A percentile compares a stretch with the other conserved stretches of the same genome.
Conservation (phyloP, 73 alveolate genomes). For the Paramecium sexaurelia region DNA sequence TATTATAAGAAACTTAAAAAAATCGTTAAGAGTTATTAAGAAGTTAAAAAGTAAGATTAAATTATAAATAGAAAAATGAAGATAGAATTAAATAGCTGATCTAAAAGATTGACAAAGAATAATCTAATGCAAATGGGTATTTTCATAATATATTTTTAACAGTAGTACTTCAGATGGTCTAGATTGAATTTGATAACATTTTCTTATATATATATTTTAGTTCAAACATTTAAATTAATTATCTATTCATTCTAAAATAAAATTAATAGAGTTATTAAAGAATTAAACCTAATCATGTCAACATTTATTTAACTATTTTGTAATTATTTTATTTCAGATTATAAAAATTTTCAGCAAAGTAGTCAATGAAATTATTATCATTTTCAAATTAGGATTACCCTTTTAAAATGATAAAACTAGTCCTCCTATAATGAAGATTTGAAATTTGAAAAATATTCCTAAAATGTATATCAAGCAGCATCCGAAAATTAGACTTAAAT, state of each 20-base stretch:
- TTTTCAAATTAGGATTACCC: background rate
- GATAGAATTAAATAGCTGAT: background rate
- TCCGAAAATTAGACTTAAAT: background rate
- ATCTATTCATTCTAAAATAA: background rate
- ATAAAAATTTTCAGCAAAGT: background rate
- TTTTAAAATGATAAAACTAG: background rate
- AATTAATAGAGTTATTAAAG: background rate
- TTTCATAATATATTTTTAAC: background rate
- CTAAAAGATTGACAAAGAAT: background rate
- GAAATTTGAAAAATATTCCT: background rate
- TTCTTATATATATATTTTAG: background rate
- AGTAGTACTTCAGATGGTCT: slow-evolving; percentile 51
- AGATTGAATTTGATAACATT: background rate
- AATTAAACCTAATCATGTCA: background rate
- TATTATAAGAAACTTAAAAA: slow-evolving; percentile 18
- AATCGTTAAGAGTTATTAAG: slow-evolving; percentile 23
- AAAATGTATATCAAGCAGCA: background rate
- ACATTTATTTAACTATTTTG: background rate
- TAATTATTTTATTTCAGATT: background rate
- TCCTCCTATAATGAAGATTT: background rate
- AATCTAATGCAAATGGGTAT: slow-evolving; percentile 24
- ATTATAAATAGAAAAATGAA: background rate
- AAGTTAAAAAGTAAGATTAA: slow-evolving; percentile 16
- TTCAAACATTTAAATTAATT: background rate
- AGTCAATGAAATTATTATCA: background rate